Conservation (phyloP, 2,329 filamentous ascomycete genomes). For the Fusarium sp. region DNA sequence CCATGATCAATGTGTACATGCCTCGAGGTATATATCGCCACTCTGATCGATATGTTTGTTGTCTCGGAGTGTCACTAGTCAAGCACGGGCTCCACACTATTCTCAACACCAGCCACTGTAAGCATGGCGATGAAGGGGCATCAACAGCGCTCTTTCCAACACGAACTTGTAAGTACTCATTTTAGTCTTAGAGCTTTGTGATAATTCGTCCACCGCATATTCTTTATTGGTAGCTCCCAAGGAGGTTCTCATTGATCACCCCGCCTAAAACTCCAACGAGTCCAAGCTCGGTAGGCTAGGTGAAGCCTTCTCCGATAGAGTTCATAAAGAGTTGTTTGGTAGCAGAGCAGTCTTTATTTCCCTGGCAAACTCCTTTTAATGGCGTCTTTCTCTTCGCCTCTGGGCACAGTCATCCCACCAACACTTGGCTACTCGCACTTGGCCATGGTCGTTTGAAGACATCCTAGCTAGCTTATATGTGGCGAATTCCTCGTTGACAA, state of each 20-base stretch:
- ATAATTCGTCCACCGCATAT: neutral
- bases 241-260: neutral
- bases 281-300: neutral
- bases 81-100: neutral
- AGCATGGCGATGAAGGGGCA: neutral
- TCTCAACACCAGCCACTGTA: neutral
- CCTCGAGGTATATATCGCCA: neutral
- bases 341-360: fast-evolving
- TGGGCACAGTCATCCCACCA: neutral
- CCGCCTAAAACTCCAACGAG: neutral
- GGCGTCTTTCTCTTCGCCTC: neutral
- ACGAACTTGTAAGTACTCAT: neutral
- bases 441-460: neutral
- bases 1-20: neutral
- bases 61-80: neutral
- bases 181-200: neutral
- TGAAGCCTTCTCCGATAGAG: neutral
- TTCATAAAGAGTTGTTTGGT: neutral
- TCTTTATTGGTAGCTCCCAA: neutral
- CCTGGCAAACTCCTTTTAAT: neutral
- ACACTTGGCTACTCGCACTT: neutral
- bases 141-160: neutral
- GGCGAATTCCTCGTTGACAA: neutral
- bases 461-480: no score
- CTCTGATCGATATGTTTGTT: neutral